Conservation (phyloP, 768 basidiomycete species). For the Suillus variegatus region DNA sequence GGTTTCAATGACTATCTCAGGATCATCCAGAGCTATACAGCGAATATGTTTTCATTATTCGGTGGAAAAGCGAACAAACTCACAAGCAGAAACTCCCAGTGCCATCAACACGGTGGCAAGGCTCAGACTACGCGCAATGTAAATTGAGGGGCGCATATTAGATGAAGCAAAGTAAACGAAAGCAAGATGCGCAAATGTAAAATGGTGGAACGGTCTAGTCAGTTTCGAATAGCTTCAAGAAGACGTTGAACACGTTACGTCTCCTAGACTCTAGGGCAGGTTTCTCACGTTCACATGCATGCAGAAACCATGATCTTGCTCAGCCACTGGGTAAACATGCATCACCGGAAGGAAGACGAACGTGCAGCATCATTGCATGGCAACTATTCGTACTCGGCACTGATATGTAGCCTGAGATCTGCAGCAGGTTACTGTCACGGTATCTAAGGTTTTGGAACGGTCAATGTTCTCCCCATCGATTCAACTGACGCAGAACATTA, state of each 20-base stretch:
- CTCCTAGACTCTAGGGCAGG: conserved; percentile 32
- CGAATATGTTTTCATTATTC: not conserved
- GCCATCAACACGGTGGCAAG: conserved; percentile 29
- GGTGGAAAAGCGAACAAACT: conserved; percentile 11
- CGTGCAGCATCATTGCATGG: not conserved
- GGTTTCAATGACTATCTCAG: conserved; percentile 54
- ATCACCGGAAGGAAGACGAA: not conserved
- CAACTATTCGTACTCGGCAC: not conserved
- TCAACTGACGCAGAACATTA: not conserved
- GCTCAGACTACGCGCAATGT: conserved; percentile 29
- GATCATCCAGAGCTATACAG: conserved; percentile 38
- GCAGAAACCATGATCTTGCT: not conserved
- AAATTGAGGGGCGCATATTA: conserved; percentile 36
- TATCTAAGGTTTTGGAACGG: not conserved
- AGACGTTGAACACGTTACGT: conserved; percentile 22
- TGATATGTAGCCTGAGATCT: not conserved
- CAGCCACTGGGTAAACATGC: not conserved
- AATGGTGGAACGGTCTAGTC: not conserved
- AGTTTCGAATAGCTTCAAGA: conserved; percentile 1
- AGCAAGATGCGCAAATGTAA: not conserved
- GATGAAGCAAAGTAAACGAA: conserved; percentile 2
- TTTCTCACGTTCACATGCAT: conserved; percentile 2
- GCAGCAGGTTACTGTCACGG: not conserved
- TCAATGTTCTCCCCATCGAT: not conserved
- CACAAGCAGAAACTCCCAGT: conserved; percentile 33